Evolutionary conservation across 2,329 filamentous ascomycete species (phyloP), one percentile per base, ranked within the genome.

Genomic region (Apiospora kogelbergensis): DNA sequence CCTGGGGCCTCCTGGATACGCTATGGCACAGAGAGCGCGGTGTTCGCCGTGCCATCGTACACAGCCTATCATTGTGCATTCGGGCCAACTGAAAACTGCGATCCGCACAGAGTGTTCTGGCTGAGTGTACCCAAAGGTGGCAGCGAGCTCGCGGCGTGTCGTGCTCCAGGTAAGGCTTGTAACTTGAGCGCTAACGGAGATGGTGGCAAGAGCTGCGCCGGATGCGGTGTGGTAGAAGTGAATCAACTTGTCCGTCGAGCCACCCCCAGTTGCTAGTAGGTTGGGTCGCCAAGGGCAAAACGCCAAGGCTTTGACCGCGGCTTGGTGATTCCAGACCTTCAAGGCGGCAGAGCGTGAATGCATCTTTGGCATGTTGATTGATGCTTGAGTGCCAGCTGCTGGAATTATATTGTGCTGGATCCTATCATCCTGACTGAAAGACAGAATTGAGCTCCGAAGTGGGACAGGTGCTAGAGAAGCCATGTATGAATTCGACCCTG

Each of bases 261-360:
- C 96, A 46, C 96, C 95, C 3, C 96, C 94, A 1, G 95, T 97
- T 17, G 96, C 96, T 46, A 99, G 81, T 5, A 99, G 86, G 3
- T 91, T 92, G 30, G 92, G 89, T 68, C 95, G 92, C 95, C 95
- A 99, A 0, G 96, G 95, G 72, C 95, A 97, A 80, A 98, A 98
- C 1, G 96, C 94, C 74, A 98, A 96, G 41, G 96, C 96, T 80
- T 99, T 99, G 73, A 98, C 93, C 2, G 96, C 96, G 0, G 95
- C 95, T 33, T 89, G 89, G 78, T 99, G 94, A 13, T 84, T 80
- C 88, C 94, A 96, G 41, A 87, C 87, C 78, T 97, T 90, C 74
- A 87, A 91, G 75, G 92, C 89, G 40, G 84, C 81, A 7, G 88
- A 88, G 6, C 81, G 76, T 2, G 82, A 82, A 33, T 93, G 80